Evolutionary conservation across 139 green algal species (phyloP), one percentile per base, ranked within the genome.

Genomic region (Pseudopediastrum boryanum): DNA sequence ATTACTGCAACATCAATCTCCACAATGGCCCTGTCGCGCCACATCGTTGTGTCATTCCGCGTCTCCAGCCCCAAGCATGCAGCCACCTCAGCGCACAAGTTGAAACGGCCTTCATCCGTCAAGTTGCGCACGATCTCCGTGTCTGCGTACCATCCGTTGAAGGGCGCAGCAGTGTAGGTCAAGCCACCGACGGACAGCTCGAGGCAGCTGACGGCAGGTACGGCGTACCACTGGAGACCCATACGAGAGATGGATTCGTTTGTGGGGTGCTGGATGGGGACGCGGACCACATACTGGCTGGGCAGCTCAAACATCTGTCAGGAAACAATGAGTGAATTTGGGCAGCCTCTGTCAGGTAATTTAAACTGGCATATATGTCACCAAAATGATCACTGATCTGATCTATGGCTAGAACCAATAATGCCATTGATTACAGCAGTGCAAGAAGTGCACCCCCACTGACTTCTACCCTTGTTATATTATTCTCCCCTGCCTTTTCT

Each of bases 81-180:
- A 41, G 82, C 85, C 19, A 90, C 61, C 23, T 50, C 35, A 7
- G 85, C 77, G n/a, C 86, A 62, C 50, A 77, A 8, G 78, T 90
- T 86, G 71, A 77, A 86, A 21, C 84, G 68, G 43, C 31, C 38
- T 64, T 87, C 82, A 27, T 90, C 85, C 16, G 70, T 81, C 29
- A 90, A 48, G 75, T 90, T 85, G 6, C 85, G 82, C 41, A 84
- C 66, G n/a, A 90, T 83, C 75, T 90, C 85, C 25, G 82, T 87
- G 42, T 81, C 84, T 8, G 76, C 76, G 42, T 83, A 89, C 84
- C 84, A 87, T 33, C 85, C 85, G 44, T 85, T 88, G 75, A 90
- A 90, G 33, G 85, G 85, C 27, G 54, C 43, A 19, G 63, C 85
- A 19, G 85, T 90, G 72, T 86, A 90, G 10, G 38, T 74, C 27